Evolutionary conservation across 208 protist species (phyloP), one percentile per base, ranked within the genome.

Genomic region (Naegleria gruberi): DNA sequence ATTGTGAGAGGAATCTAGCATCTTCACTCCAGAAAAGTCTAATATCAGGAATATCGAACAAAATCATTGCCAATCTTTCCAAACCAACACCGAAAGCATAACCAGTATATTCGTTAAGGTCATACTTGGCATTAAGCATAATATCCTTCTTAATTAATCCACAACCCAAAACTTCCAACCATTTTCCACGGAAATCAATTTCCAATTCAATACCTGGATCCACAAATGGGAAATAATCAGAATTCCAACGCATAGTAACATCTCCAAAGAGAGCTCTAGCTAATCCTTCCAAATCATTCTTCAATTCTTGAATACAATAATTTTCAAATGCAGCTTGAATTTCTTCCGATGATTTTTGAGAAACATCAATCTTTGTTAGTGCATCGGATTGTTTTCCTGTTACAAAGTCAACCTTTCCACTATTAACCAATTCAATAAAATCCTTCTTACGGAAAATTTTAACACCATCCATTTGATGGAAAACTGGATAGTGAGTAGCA

Each of bases 201-300:
- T 97, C 96, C 77, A 97, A 89, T 88, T 98, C 96, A 47, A 92
- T 94, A 0, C 93, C 96, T 15, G 96, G 96, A 15, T 96, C 90
- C 17, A 96, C 97, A 90, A 98, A 98, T 5, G 96, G 96, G 86
- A 98, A 98, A 91, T 96, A 97, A 4, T 94, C 95, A 57, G 96
- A 95, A 41, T 94, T 91, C 94, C 95, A 97, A 40, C 83, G 55
- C 46, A 93, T 91, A 37, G 86, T 44, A 23, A 86, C 90, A 34
- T 46, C 45, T 7, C 89, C 91, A 51, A 92, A 90, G 7, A 93
- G 77, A 10, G 40, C 2, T 34, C 40, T 23, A 51, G 91, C 88
- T 87, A 95, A 85, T 47, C 93, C 93, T 85, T 96, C 92, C 1
- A 96, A 86, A 37, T 90, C 87, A 34, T 85, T 41, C 89, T 96